A percentile compares a stretch with the other conserved stretches of the same genome.
Conservation (phyloP, 352 stramenopile genomes). For the Globisporangium heterothallicum region DNA sequence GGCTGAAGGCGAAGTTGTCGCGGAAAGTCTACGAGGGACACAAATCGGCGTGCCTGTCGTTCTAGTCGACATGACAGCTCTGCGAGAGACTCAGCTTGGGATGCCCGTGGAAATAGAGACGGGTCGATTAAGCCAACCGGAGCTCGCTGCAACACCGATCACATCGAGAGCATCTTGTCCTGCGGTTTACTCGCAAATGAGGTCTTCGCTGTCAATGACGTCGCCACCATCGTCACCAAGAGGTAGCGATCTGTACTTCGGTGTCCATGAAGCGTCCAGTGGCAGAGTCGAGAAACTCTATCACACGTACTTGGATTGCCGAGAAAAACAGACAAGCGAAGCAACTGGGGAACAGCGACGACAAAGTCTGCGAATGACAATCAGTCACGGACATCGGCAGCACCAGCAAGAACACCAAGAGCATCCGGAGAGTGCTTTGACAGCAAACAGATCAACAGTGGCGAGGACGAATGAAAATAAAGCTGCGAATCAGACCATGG, state of each 20-base stretch:
- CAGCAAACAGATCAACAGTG: background rate
- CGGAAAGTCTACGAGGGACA: constrained; percentile 1
- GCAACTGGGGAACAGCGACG: constrained; percentile 1
- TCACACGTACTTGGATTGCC: constrained; percentile 5
- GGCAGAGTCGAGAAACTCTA: constrained; percentile 6
- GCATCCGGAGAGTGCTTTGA: background rate
- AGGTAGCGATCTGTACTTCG: constrained; percentile 7
- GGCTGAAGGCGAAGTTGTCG: background rate
- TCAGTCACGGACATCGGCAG: background rate
- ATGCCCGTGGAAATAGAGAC: constrained; percentile 7
- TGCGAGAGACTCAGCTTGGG: constrained; percentile 8
- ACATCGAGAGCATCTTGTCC: background rate
- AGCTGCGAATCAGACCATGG: too few species aligned
- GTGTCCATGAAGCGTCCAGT: background rate
- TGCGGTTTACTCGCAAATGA: background rate
- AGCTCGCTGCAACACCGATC: background rate
- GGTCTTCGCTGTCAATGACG: background rate
- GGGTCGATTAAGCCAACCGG: constrained; percentile 2
- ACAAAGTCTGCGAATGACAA: background rate
- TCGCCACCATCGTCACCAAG: background rate
- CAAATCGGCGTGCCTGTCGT: constrained; percentile 10
- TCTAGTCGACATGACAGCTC: constrained; percentile 5
- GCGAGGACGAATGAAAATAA: too few species aligned
- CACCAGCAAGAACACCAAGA: constrained; percentile 1
- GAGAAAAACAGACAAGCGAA: constrained; percentile 1